A percentile compares a stretch with the other conserved stretches of the same genome.
Conservation (phyloP, 1,284 basidiomycete species). For the Heterobasidion parviporum region DNA sequence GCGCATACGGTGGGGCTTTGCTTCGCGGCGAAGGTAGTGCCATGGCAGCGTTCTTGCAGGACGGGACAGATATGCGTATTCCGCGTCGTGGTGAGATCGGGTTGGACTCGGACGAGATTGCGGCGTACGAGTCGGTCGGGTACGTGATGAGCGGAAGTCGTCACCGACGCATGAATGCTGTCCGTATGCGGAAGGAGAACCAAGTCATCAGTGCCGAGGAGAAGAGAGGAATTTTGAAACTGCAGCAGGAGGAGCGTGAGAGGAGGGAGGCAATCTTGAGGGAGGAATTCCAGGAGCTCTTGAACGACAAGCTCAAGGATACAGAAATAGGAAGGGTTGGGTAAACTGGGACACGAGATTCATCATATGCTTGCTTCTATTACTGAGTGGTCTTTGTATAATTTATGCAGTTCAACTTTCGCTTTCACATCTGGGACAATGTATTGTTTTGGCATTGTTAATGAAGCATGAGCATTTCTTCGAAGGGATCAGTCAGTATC, state of each 20-base stretch:
- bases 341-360: too few relatives aligned
- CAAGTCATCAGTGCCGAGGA: slow-evolving; percentile 98
- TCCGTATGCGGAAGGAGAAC: slow-evolving; percentile 97
- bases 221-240: slow-evolving; percentile 87
- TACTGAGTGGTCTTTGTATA: not conserved
- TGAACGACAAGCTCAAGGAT: slow-evolving; percentile 61
- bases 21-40: slow-evolving; percentile 93
- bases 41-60: slow-evolving; percentile 92
- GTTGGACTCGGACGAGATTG: slow-evolving; percentile 81
- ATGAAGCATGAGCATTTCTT: too few relatives aligned
- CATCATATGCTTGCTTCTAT: too few relatives aligned
- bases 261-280: slow-evolving; percentile 76
- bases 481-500: too few relatives aligned
- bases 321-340: slow-evolving; percentile 5
- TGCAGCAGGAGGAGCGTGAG: slow-evolving; percentile 89
- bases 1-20: slow-evolving; percentile 78
- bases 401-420: not conserved
- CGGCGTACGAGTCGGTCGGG: slow-evolving; percentile 80
- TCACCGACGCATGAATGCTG: slow-evolving; percentile 94
- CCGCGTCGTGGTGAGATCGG: slow-evolving; percentile 99
- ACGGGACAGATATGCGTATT: slow-evolving; percentile 84
- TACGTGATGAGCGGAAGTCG: slow-evolving; percentile 98
- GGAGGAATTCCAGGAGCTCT: slow-evolving; percentile 75
- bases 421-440: too few relatives aligned
- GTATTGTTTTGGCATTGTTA: too few relatives aligned